Evolutionary conservation across 2,329 filamentous ascomycete species (phyloP), one percentile per base, ranked within the genome.

Genomic region (Colletotrichum sp.): DNA sequence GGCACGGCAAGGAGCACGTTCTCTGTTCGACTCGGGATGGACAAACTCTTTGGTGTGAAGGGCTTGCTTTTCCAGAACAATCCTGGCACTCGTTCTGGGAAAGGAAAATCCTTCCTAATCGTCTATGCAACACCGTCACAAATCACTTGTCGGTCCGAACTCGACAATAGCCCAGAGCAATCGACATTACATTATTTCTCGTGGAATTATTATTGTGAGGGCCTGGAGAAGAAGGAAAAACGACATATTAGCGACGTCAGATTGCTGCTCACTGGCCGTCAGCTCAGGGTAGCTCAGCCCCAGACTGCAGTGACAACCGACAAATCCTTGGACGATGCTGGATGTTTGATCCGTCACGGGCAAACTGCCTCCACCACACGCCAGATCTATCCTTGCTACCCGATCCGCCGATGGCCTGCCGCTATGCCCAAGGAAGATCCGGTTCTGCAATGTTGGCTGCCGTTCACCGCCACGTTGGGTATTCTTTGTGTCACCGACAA

Each of bases 401-500:
- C 72, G 72, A 76, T 71, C 71, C 65, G 64, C 27, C 75, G 34
- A 67, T 55, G 68, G 69, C 61, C 48, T 69, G 66, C 72, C 59
- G 61, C 66, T 65, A 61, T 71, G 70, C 77, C 75, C 63, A 77
- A 77, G 75, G 66, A 67, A 77, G 77, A 70, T 63, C 64, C 52
- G 65, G 71, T 70, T 76, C 72, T 76, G 72, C 75, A 63, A 67
- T 71, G 65, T 48, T 73, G 73, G 55, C 55, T 76, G 61, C 66
- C 68, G 72, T 77, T 78, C 77, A 78, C 77, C 77, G 77, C 77
- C 75, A 77, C 69, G 66, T 77, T 76, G 75, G 77, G 77, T 76
- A 72, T 65, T 36, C 44, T 63, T 70, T 74, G 75, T 78, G 77
- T 78, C 75, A 78, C 77, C 72, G 75, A 78, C 75, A 77, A 71